These are phyloP conservation scores for Glarea lozoyensis DNA, from an alignment of 495 filamentous ascomycete genomes.

Conservation along the genomic window DNA sequence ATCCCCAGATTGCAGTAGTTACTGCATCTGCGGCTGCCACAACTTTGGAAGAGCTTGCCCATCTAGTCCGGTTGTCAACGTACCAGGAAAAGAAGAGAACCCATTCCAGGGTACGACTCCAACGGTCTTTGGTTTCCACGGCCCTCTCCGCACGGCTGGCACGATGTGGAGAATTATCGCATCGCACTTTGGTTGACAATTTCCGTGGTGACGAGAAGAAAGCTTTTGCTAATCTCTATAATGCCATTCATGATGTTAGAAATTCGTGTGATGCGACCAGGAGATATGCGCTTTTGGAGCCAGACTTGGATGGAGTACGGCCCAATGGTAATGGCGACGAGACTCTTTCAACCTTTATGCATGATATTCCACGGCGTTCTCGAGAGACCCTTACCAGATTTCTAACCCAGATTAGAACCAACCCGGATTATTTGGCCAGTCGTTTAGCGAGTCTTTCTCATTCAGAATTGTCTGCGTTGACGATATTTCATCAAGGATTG, in stretches of 20 bases:
- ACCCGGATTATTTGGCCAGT: conserved; percentile 77
- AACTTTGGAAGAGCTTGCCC: conserved; percentile 61
- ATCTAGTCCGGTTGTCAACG: conserved; percentile 58
- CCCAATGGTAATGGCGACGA: conserved; percentile 25
- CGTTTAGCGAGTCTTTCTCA: conserved; percentile 64
- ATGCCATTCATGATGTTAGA: conserved; percentile 80
- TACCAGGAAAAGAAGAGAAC: conserved; percentile 66
- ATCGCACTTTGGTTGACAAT: conserved; percentile 77
- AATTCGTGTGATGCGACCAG: conserved; percentile 71
- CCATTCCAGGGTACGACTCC: conserved; percentile 56
- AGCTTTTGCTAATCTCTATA: conserved; percentile 77
- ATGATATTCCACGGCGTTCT: conserved; percentile 66
- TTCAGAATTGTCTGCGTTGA: conserved; percentile 63
- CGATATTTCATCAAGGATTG: conserved; percentile 64
- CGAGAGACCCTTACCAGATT: conserved; percentile 71
- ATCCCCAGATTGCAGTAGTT: conserved; percentile 30
- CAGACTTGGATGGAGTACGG: conserved; percentile 50
- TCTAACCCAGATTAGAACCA: conserved; percentile 70
- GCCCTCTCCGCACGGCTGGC: conserved; percentile 73
- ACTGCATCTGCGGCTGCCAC: conserved; percentile 41
- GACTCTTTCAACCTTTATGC: conserved; percentile 61
- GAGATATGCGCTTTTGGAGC: conserved; percentile 58
- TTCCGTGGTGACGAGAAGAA: conserved; percentile 87
- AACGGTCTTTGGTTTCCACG: conserved; percentile 59
- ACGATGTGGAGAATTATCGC: conserved; percentile 66